These are phyloP conservation scores for Catunica adiposa DNA, from an alignment of 2,329 filamentous ascomycete genomes.

Conservation along the genomic window DNA sequence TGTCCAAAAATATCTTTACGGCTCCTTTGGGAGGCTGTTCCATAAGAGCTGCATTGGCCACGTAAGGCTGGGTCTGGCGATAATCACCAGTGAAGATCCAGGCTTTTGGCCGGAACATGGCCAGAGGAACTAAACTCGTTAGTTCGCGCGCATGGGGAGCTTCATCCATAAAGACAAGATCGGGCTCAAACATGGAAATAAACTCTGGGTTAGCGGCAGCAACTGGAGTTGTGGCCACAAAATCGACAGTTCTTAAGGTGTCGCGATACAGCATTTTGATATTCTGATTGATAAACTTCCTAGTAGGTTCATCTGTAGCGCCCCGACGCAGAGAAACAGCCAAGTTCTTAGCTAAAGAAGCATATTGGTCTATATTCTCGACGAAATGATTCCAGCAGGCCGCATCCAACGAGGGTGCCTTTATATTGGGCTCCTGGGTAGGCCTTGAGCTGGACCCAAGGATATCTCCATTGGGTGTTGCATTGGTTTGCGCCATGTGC, in stretches of 20 bases:
- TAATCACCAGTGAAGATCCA: constrained; percentile 32
- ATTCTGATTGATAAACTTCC: constrained; percentile 20
- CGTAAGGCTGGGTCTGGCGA: constrained; percentile 29
- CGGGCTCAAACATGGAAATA: constrained; percentile 48
- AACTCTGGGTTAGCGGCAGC: constrained; percentile 24
- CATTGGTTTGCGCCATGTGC: constrained; percentile 15
- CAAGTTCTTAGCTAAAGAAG: constrained; percentile 24
- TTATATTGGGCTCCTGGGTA: neutral
- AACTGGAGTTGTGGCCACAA: constrained; percentile 31
- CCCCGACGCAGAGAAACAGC: constrained; percentile 18
- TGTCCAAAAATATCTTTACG: constrained; percentile 12
- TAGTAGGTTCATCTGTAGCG: constrained; percentile 16
- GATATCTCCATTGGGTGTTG: neutral
- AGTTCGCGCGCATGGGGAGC: constrained; percentile 30
- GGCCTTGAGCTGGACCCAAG: neutral
- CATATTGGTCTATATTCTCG: constrained; percentile 21
- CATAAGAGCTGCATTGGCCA: constrained; percentile 18
- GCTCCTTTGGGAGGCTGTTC: neutral
- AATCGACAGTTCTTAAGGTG: constrained; percentile 25
- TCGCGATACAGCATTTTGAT: constrained; percentile 25
- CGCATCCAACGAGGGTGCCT: constrained; percentile 27
- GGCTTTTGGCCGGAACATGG: constrained; percentile 25
- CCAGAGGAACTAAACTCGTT: constrained; percentile 29
- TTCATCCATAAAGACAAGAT: constrained; percentile 76
- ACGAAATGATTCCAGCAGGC: constrained; percentile 27